Percentiles rank a stretch among this genome's conserved stretches.
phyloP scores from a whole-genome alignment of 345 rosid genomes.

The Salix viminalis region DNA sequence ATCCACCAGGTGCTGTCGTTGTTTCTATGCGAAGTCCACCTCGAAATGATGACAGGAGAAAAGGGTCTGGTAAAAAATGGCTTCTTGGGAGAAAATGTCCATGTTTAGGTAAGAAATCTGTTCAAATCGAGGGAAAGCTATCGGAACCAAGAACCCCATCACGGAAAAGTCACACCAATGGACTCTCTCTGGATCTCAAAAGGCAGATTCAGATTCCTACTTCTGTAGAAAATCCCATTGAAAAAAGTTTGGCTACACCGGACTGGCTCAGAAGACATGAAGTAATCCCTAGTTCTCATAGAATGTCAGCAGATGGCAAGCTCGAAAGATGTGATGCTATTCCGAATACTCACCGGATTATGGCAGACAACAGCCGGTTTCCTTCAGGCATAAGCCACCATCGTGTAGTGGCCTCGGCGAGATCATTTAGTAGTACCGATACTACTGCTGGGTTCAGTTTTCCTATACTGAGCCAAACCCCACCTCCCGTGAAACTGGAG shows the following conservation, averaged over 20 bases:
- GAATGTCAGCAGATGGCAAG: constrained; percentile 8
- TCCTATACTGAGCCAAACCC: constrained; percentile 37
- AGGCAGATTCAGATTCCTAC: neutral
- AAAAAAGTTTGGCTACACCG: constrained; percentile 6
- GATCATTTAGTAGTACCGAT: constrained; percentile 3
- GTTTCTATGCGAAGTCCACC: constrained; percentile 36
- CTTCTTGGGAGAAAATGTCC: constrained; percentile 61
- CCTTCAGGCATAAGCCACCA: constrained; percentile 16
- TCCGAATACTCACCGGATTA: constrained; percentile 10
- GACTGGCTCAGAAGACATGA: constrained; percentile 19
- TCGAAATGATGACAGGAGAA: constrained; percentile 15
- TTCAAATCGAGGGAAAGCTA: constrained; percentile 52
- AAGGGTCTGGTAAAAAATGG: constrained; percentile 36
- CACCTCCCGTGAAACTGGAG: constrained; percentile 13
- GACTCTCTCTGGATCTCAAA: neutral
- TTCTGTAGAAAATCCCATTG: neutral
- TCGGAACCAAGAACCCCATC: constrained; percentile 33
- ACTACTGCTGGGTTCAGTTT: constrained; percentile 41
- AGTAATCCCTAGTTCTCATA: neutral
- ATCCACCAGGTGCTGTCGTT: constrained; percentile 52
- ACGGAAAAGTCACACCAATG: neutral
- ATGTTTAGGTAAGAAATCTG: constrained; percentile 54
- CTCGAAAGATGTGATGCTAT: constrained; percentile 7
- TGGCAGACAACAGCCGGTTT: constrained; percentile 21
- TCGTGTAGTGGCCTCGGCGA: constrained; percentile 20